Evolutionary conservation across 176 grass and related monocot genomes (phyloP).

Genomic region (barley (Hordeum vulgare)): MorexV3_pseudomolecules_assembly NC_058523.1:36366203-36366702

Average conservation of each 20-base stretch:
- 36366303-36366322: background rate
- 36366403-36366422: background rate
- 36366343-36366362: too few relatives aligned
- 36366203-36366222: too few relatives aligned
- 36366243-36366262: too few relatives aligned
- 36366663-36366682: background rate
- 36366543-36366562: background rate
- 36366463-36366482: background rate
- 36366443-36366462: background rate
- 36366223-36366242: too few relatives aligned
- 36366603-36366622: too few relatives aligned
- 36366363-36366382: background rate
- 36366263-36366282: too few relatives aligned
- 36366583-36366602: too few relatives aligned
- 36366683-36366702: background rate
- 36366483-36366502: background rate
- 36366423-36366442: background rate
- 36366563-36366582: background rate
- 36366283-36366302: too few relatives aligned
- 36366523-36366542: background rate
- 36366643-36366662: background rate
- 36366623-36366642: too few relatives aligned
- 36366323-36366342: background rate
- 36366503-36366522: background rate
- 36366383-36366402: background rate